Evolutionary conservation across 768 basidiomycete genomes (phyloP).

Genomic region (Xerocomus potaroensis): DNA sequence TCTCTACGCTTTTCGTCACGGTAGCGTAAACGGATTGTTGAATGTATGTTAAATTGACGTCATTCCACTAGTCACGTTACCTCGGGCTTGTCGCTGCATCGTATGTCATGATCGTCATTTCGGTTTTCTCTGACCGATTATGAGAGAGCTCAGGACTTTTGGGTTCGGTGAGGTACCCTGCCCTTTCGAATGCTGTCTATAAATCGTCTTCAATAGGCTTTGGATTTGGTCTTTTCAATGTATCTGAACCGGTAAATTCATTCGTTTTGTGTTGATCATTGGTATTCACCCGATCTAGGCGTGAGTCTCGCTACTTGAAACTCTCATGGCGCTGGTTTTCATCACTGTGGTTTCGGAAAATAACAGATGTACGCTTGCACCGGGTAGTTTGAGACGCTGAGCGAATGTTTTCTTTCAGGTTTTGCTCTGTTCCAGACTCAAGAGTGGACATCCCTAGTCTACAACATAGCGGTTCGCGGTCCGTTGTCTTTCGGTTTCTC

Average conservation of each 20-base stretch:
- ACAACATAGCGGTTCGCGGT: no score
- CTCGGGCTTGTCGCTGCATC: constrained; percentile 1
- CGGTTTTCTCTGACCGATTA: neutral
- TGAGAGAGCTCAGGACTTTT: neutral
- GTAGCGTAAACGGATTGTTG: neutral
- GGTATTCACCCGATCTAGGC: no score
- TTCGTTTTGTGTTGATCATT: neutral
- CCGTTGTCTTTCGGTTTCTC: no score
- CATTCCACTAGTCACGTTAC: constrained; percentile 4
- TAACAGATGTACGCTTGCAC: no score
- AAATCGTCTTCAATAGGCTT: neutral
- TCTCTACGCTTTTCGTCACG: constrained; percentile 8
- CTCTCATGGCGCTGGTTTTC: no score
- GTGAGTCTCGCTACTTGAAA: neutral
- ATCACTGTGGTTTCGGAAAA: no score
- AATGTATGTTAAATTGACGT: neutral
- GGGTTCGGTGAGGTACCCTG: constrained; percentile 2
- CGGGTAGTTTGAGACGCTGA: no score
- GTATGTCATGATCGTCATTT: constrained; percentile 1
- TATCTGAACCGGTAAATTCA: constrained; percentile 1
- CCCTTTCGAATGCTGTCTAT: neutral
- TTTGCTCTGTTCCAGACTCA: no score
- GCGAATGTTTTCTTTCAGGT: no score
- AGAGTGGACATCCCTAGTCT: no score
- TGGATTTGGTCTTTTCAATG: neutral